Base-by-base conservation (phyloP, 208 protist genomes). In the Angomonas ambiguus region DNA sequence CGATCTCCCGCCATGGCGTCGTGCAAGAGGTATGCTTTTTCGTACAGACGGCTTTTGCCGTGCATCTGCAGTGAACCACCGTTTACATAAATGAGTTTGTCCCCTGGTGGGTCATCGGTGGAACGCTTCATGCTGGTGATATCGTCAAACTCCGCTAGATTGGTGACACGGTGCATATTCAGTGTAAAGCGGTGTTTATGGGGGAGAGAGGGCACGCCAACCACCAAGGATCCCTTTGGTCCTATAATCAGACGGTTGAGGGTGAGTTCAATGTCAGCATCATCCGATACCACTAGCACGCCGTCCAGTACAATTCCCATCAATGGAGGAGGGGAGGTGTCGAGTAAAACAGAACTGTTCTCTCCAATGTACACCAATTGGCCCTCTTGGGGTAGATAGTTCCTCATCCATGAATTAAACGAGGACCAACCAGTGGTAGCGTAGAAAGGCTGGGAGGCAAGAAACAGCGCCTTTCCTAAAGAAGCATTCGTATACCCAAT, bases 351-450 rank as follows among this genome's bases (percentile, higher is more conserved):
- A 1, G 74, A 68, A 51, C 61, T 73, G 51, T 58, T 65, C 24
- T 34, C 41, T 10, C 62, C 51, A 8, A 84, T 60, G 1, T 73
- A 60, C 0, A 77, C 71, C 4, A 68, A 69, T 16, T 71, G 33
- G 4, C 67, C 69, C 33, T 64, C 65, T 28, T 35, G 51, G 4
- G 77, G 77, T 1, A 71, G 63, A 10, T 58, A 58, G 11, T 48
- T 48, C 3, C 70, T 65, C 30, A 67, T 68, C 77, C 77, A 83
- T 18, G 77, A 71, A 11, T 74, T 57, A 64, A 76, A 78, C 20
- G 77, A 78, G 13, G 77, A 83, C 77, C 77, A 83, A 48, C 69
- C 64, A 0, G 77, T 71, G 2, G 73, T 67, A 0, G 73, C 67
- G 64, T 79, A 79, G 63, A 83, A 79, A 24, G 66, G 51, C 60